phyloP scores from a whole-genome alignment of 2,329 filamentous ascomycete genomes.

The Fusarium praegraminearum region DNA sequence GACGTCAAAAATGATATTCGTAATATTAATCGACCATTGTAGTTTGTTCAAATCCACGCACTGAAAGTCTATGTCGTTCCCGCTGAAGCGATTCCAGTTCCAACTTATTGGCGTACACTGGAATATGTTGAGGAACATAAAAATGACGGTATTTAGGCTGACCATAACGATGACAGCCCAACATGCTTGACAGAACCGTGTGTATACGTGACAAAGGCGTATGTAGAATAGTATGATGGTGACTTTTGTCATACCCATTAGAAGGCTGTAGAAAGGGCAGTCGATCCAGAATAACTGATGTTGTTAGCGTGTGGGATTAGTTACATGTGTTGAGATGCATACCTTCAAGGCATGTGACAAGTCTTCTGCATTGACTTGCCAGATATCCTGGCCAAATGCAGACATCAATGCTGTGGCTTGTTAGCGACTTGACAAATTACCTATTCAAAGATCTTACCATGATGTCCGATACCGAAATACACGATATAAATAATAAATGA shows the following conservation, averaged over 20 bases:
- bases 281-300: slow-evolving; percentile 1
- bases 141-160: not conserved
- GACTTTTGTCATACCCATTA: slow-evolving; percentile 12
- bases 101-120: slow-evolving; percentile 16
- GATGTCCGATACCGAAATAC: slow-evolving; percentile 17
- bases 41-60: slow-evolving; percentile 24
- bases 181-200: slow-evolving; percentile 8
- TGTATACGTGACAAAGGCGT: slow-evolving; percentile 16
- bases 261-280: slow-evolving; percentile 11
- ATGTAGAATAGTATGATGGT: slow-evolving; percentile 22
- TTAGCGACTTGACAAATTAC: accelerated
- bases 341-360: slow-evolving; percentile 20
- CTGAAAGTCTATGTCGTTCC: not conserved
- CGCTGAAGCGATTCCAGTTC: slow-evolving; percentile 18
- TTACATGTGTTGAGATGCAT: accelerated
- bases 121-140: slow-evolving; percentile 10
- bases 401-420: not conserved
- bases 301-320: accelerated
- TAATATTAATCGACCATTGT: slow-evolving; percentile 14
- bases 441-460: not conserved
- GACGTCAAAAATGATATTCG: slow-evolving; percentile 13
- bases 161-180: slow-evolving; percentile 3
- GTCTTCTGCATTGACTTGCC: not conserved
- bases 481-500: slow-evolving; percentile 11
- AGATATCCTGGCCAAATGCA: slow-evolving; percentile 18